These are phyloP conservation scores for Clonostachys chloroleuca DNA, from an alignment of 2,329 filamentous ascomycete species.

Conservation along the genomic window DNA sequence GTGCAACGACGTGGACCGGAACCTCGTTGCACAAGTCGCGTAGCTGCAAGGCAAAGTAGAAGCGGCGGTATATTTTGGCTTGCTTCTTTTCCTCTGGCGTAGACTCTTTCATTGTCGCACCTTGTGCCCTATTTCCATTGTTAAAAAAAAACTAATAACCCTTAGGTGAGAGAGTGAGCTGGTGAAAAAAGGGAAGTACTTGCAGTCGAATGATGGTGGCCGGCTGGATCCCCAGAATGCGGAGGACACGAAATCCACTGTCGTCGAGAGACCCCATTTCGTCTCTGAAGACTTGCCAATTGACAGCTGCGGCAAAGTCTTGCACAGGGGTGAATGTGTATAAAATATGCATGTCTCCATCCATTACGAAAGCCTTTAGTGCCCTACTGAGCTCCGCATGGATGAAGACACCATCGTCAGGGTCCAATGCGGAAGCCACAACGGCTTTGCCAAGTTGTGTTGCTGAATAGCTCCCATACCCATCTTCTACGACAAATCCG, in stretches of 20 bases:
- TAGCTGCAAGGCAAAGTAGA: slow-evolving; percentile 73
- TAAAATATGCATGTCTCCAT: slow-evolving; percentile 75
- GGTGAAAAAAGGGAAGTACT: slow-evolving; percentile 13
- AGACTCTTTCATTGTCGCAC: slow-evolving; percentile 58
- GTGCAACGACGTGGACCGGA: slow-evolving; percentile 64
- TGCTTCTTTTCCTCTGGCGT: slow-evolving; percentile 55
- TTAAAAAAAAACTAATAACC: slow-evolving; percentile 6
- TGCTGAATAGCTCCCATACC: slow-evolving; percentile 48
- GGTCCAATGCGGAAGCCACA: slow-evolving; percentile 68
- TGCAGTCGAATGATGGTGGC: slow-evolving; percentile 63
- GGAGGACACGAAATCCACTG: slow-evolving; percentile 64
- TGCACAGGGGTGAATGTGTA: slow-evolving; percentile 76
- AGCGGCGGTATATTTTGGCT: slow-evolving; percentile 63
- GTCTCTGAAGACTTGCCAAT: slow-evolving; percentile 70
- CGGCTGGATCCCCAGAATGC: slow-evolving; percentile 65
- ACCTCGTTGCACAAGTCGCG: slow-evolving; percentile 75
- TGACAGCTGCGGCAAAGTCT: slow-evolving; percentile 48
- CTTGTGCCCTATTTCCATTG: slow-evolving; percentile 51
- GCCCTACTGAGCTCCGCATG: slow-evolving; percentile 64
- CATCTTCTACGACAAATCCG: slow-evolving; percentile 48
- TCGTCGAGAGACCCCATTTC: slow-evolving; percentile 69
- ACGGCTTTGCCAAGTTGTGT: slow-evolving; percentile 67
- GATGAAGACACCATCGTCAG: slow-evolving; percentile 71
- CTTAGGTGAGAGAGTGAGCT: no score
- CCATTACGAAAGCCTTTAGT: slow-evolving; percentile 71